phyloP scores from a whole-genome alignment of 257 asterid genomes.

The Solanum tarijense region DNA sequence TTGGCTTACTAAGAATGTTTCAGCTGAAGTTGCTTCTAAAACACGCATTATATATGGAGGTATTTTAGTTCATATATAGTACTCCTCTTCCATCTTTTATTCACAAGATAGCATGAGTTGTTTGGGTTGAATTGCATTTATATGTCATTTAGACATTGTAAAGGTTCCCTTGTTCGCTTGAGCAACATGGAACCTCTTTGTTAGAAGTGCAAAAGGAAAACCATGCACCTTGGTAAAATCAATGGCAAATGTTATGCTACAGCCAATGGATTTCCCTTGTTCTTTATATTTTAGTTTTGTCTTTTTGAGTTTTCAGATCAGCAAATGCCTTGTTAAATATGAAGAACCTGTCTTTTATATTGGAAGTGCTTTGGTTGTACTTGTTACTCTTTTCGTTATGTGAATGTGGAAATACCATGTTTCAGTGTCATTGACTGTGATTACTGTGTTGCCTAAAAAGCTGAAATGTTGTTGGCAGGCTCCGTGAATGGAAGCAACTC shows the following conservation, averaged over 20 bases:
- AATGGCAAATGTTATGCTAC: not conserved
- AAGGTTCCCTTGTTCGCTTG: not conserved
- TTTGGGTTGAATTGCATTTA: not conserved
- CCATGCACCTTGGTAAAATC: not conserved
- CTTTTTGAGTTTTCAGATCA: not conserved
- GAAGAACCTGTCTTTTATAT: not conserved
- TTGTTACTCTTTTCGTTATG: not conserved
- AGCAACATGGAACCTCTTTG: not conserved
- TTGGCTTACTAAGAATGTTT: slow-evolving; percentile 6
- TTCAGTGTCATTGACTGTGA: not conserved
- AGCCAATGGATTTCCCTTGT: not conserved
- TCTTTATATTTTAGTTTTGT: not conserved
- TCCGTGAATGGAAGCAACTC: slow-evolving; percentile 9
- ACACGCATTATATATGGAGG: slow-evolving; percentile 21
- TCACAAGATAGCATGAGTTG: not conserved
- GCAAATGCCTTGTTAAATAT: not conserved
- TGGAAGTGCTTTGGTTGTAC: not conserved
- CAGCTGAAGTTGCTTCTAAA: slow-evolving; percentile 9
- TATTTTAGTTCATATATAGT: not conserved
- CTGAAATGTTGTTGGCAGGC: slow-evolving; percentile 32
- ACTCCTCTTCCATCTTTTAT: not conserved
- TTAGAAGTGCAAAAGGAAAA: not conserved
- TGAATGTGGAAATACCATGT: not conserved
- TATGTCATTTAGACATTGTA: not conserved
- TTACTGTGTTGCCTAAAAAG: not conserved